Evolutionary conservation across 345 rosid genomes (phyloP).

Genomic region (Schrenkiella parvula): DNA sequence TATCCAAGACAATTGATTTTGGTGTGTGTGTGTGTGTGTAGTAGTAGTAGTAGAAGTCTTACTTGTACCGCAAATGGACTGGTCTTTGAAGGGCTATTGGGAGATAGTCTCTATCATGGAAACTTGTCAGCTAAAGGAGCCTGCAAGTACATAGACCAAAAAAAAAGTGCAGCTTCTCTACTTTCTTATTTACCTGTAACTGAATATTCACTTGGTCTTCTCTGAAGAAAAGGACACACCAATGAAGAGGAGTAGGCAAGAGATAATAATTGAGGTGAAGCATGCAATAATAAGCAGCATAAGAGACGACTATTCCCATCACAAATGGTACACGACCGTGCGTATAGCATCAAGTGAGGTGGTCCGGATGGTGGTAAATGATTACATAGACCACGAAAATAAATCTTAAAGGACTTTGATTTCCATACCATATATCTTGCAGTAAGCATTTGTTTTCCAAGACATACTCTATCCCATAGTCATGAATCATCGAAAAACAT

Average conservation of each 20-base stretch:
- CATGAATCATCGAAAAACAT: not conserved
- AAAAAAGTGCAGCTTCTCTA: conserved; percentile 12
- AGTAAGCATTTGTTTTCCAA: not conserved
- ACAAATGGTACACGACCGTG: not conserved
- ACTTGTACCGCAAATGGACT: conserved; percentile 56
- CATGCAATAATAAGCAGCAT: not conserved
- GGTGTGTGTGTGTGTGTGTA: conserved; percentile 14
- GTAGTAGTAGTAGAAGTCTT: conserved; percentile 42
- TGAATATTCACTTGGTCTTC: conserved; percentile 26
- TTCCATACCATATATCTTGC: not conserved
- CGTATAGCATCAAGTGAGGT: not conserved
- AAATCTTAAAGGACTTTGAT: not conserved
- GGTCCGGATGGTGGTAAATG: not conserved
- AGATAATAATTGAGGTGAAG: not conserved
- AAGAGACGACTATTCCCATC: not conserved
- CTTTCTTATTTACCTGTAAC: conserved; percentile 10
- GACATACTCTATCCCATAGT: not conserved
- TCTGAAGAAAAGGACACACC: not conserved
- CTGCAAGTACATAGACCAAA: conserved; percentile 25
- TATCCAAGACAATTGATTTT: conserved; percentile 18
- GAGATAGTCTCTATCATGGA: conserved; percentile 32
- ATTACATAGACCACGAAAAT: not conserved
- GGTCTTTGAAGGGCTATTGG: conserved; percentile 41
- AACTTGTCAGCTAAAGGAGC: conserved; percentile 33
- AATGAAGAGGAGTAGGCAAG: not conserved